Base-by-base conservation (phyloP, 129 eudicot species). In the Silybum marianum region DNA sequence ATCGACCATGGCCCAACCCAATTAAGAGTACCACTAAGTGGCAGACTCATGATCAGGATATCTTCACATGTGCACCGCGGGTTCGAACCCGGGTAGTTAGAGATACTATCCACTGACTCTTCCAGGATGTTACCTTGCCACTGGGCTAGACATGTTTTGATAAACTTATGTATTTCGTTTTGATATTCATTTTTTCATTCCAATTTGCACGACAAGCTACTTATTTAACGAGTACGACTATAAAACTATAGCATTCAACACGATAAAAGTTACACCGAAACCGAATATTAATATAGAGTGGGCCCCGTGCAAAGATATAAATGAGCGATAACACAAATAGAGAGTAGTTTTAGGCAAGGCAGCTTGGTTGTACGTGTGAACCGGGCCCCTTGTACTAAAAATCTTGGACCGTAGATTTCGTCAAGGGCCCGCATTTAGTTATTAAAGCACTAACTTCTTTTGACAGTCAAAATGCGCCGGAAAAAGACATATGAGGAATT, bases 371-470 rank as follows among this genome's bases (percentile, higher is more conserved):
- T 58, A 58, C 66, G 66, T 58, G 66, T 58, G 66, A 58, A 18
- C 9, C 9, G 23, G 66, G 66, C 66, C 66, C 66, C 7, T 58
- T 58, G 66, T n/a, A 58, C 24, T 58, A 58, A 58, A 58, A 19
- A 58, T 58, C 66, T 58, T 58, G 66, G 66, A 58, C 66, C 66
- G 66, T 58, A 58, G 66, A 58, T 58, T 58, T 58, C 9, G n/a
- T 58, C 66, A 9, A 58, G 66, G 66, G 66, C 66, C 66, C 66
- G 6, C 66, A 2, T 58, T 58, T 58, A 6, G 23, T 58, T 7
- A n/a, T 58, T 58, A 58, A 18, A 5, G 66, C 23, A 58, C 66
- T n/a, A n/a, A 58, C 66, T 6, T 58, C 22, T 19, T 58, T 58
- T 48, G 23, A 9, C 23, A 18, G 23, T 58, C 66, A 58, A n/a